Evolutionary conservation across 1,284 basidiomycete genomes (phyloP).

Genomic region (Serendipita sp.): DNA sequence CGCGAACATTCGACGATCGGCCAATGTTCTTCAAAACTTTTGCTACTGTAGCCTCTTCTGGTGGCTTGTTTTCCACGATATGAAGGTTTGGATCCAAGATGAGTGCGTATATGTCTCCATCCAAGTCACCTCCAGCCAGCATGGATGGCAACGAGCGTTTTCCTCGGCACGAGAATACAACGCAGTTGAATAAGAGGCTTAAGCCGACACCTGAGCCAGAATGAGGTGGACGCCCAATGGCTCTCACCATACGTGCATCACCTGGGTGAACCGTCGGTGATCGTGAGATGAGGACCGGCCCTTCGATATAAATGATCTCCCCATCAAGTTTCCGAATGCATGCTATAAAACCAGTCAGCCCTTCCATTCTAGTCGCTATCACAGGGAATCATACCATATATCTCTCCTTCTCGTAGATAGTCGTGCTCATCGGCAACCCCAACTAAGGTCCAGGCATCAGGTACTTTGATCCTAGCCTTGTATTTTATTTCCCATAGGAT

Average conservation of each 20-base stretch:
- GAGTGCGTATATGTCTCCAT: conserved; percentile 26
- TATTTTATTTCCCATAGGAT: conserved; percentile 54
- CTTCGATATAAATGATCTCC: conserved; percentile 32
- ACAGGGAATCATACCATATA: conserved; percentile 26
- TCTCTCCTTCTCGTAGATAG: conserved; percentile 34
- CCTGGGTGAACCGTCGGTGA: conserved; percentile 56
- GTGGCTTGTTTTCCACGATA: conserved; percentile 21
- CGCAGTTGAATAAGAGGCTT: conserved; percentile 17
- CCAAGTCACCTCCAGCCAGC: conserved; percentile 43
- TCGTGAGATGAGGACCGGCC: conserved; percentile 41
- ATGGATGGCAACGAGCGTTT: not conserved
- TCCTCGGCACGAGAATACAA: conserved; percentile 22
- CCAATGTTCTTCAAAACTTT: conserved; percentile 30
- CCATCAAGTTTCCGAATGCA: conserved; percentile 14
- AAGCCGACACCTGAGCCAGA: conserved; percentile 31
- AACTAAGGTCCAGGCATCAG: conserved; percentile 46
- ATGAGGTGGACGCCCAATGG: conserved; percentile 42
- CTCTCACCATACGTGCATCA: conserved; percentile 44
- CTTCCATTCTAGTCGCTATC: not conserved
- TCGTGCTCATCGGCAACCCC: conserved; percentile 50
- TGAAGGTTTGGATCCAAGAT: conserved; percentile 12
- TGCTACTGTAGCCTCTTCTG: conserved; percentile 36
- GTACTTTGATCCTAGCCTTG: conserved; percentile 51
- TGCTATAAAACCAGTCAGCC: conserved; percentile 11
- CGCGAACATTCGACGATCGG: conserved; percentile 45